These are phyloP conservation scores for Piper betle DNA, from an alignment of 164 flowering plant species.

Conservation along the genomic window DNA sequence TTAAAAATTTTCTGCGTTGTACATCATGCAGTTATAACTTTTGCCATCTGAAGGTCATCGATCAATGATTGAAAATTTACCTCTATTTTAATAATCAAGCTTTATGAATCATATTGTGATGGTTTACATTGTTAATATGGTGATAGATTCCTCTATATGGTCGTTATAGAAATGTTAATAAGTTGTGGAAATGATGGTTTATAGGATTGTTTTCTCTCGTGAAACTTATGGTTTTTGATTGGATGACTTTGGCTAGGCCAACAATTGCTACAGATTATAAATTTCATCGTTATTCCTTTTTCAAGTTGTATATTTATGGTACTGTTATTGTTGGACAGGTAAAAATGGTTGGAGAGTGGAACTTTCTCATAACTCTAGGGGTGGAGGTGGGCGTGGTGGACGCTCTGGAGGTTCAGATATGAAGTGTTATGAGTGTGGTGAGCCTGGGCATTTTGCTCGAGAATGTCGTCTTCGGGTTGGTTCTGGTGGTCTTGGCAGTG, in stretches of 20 bases:
- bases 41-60: no score
- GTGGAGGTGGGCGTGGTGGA: conserved; percentile 56
- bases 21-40: background rate
- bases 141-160: no score
- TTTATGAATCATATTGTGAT: no score
- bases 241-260: background rate
- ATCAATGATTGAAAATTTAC: no score
- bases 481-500: conserved; percentile 24
- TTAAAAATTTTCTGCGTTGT: no score
- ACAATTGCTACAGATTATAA: no score
- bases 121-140: no score
- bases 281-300: background rate
- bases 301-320: background rate
- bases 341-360: conserved; percentile 97
- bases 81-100: no score
- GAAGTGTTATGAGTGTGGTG: conserved; percentile 97
- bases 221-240: background rate
- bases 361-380: conserved; percentile 78
- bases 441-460: conserved; percentile 94
- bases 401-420: conserved; percentile 74
- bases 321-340: conserved; percentile 24
- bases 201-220: no score
- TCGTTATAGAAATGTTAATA: no score
- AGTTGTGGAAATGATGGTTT: no score
- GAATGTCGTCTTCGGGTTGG: conserved; percentile 76